Conservation (phyloP, 1,284 basidiomycete genomes). For the Golubevia sp. region DNA sequence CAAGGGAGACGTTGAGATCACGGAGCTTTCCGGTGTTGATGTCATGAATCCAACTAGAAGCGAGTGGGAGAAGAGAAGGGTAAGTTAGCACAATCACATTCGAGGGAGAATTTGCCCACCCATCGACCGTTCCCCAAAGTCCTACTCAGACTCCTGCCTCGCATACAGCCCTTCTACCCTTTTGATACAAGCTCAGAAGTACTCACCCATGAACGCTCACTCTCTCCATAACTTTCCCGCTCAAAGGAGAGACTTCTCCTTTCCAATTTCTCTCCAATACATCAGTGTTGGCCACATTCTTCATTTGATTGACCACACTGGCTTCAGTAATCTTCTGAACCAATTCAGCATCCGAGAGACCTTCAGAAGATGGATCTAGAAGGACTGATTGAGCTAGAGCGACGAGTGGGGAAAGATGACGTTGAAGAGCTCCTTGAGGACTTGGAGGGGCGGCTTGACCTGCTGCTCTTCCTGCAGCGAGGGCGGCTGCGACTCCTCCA, state of each 20-base stretch:
- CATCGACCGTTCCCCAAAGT: too few relatives aligned
- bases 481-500: background rate
- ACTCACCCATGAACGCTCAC: slow-evolving; percentile 41
- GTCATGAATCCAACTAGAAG: slow-evolving; percentile 48
- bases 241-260: slow-evolving; percentile 38
- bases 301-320: slow-evolving; percentile 47
- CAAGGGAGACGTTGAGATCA: slow-evolving; percentile 22
- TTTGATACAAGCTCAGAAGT: background rate
- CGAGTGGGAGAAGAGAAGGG: slow-evolving; percentile 3
- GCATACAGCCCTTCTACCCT: background rate
- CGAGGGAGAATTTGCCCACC: too few relatives aligned
- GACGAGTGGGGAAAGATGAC: slow-evolving; percentile 49
- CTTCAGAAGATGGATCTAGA: background rate
- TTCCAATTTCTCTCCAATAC: slow-evolving; percentile 58
- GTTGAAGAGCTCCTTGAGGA: slow-evolving; percentile 20
- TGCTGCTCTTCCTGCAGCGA: background rate
- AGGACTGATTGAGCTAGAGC: slow-evolving; percentile 21
- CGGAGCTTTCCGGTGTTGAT: slow-evolving; percentile 35
- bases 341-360: too few relatives aligned
- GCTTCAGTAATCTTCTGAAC: slow-evolving; percentile 26
- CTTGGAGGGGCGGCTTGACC: background rate
- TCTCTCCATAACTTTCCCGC: slow-evolving; percentile 47
- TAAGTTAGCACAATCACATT: background rate
- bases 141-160: too few relatives aligned
- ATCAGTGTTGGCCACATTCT: slow-evolving; percentile 46